phyloP scores from a whole-genome alignment of 2,329 filamentous ascomycete species.

The Diaporthe caulivora region DNA sequence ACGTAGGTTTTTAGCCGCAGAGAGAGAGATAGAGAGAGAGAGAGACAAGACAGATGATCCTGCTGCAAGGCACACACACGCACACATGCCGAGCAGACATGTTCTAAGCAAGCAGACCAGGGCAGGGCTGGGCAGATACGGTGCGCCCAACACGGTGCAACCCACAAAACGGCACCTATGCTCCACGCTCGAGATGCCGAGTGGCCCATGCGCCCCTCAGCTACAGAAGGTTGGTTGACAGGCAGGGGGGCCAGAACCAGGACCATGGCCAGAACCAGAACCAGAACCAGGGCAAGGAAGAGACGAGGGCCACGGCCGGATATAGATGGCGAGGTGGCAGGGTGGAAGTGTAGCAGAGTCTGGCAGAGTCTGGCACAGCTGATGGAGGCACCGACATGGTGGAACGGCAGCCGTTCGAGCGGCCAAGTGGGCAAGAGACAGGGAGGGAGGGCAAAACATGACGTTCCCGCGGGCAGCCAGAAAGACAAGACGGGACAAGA shows the following conservation, averaged over 20 bases:
- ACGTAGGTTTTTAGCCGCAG: slow-evolving; percentile 25
- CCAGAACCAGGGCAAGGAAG: neutral
- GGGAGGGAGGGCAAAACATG: neutral
- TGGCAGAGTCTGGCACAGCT: neutral
- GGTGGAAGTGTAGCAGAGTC: neutral
- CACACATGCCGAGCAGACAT: neutral
- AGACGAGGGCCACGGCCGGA: neutral
- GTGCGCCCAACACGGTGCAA: too few species aligned
- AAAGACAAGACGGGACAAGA: neutral
- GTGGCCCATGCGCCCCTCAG: neutral
- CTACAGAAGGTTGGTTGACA: slow-evolving; percentile 7
- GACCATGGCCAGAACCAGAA: neutral
- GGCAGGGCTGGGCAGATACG: neutral
- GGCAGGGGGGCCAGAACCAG: slow-evolving; percentile 7
- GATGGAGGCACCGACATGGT: slow-evolving; percentile 32
- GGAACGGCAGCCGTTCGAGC: slow-evolving; percentile 31
- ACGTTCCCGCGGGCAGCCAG: too few species aligned
- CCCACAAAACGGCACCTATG: neutral
- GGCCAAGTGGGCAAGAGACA: slow-evolving; percentile 11
- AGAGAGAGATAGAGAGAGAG: slow-evolving; percentile 1
- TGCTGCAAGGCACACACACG: neutral
- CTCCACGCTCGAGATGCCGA: neutral
- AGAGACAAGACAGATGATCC: neutral
- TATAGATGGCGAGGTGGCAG: neutral
- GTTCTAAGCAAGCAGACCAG: neutral